Conservation (phyloP, 257 asterid species). For the Solanum rostratum region DNA sequence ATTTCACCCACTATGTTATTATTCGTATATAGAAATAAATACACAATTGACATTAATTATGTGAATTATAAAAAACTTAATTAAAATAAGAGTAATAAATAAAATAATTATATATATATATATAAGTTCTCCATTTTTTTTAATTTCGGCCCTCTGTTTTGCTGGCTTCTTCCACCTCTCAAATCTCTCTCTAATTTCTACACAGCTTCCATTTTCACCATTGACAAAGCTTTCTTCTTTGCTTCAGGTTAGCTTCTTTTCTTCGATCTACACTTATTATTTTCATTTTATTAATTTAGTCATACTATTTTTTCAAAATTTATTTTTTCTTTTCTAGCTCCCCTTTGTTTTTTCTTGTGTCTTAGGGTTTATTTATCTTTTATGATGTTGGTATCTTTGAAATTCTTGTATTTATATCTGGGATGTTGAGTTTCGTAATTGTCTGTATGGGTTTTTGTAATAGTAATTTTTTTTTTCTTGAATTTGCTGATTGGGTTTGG, state of each 20-base stretch:
- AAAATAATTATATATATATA: neutral
- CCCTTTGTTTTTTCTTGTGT: neutral
- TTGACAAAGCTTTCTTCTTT: constrained; percentile 11
- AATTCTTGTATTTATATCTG: neutral
- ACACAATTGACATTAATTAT: too few species aligned
- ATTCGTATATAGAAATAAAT: too few species aligned
- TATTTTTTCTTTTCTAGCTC: neutral
- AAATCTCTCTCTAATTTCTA: constrained; percentile 15
- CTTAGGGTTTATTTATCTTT: neutral
- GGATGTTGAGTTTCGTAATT: neutral
- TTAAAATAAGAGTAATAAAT: too few species aligned
- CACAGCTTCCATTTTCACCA: constrained; percentile 26
- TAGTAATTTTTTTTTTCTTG: neutral
- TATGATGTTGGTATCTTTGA: neutral
- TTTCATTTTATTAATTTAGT: neutral
- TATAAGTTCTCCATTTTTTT: neutral
- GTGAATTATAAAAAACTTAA: too few species aligned
- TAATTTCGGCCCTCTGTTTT: too few species aligned
- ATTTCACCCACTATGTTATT: too few species aligned
- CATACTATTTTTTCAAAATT: neutral
- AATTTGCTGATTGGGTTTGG: neutral
- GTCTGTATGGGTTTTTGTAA: neutral
- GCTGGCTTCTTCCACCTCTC: constrained; percentile 26
- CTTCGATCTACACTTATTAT: constrained; percentile 4
- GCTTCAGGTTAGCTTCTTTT: constrained; percentile 11